These are phyloP conservation scores for Neurospora sp. DNA, from an alignment of 495 filamentous ascomycete species.

Conservation along the genomic window DNA sequence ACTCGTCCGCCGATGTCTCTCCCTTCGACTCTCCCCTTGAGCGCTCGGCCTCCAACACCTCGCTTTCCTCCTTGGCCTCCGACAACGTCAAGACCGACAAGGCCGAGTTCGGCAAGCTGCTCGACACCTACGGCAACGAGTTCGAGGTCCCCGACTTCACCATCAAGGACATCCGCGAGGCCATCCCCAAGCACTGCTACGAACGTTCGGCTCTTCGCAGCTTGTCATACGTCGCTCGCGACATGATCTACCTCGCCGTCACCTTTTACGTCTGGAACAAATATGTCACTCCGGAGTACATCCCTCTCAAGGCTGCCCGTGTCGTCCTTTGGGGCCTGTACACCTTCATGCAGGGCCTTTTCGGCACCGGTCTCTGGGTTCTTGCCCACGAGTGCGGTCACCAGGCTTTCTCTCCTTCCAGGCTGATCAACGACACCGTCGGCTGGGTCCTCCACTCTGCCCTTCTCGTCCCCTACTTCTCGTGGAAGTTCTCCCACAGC, in stretches of 20 bases:
- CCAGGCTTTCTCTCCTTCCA: slow-evolving; percentile 74
- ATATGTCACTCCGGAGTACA: slow-evolving; percentile 48
- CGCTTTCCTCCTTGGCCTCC: slow-evolving; percentile 80
- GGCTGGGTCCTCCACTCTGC: slow-evolving; percentile 77
- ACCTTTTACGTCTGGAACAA: slow-evolving; percentile 60
- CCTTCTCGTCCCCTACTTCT: slow-evolving; percentile 80
- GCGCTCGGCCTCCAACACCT: slow-evolving; percentile 76
- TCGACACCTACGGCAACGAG: slow-evolving; percentile 65
- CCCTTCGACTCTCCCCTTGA: slow-evolving; percentile 55
- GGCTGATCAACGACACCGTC: slow-evolving; percentile 72
- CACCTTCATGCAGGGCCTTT: slow-evolving; percentile 63
- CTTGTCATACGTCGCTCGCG: slow-evolving; percentile 59
- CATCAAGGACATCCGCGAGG: slow-evolving; percentile 71
- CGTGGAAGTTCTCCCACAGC: slow-evolving; percentile 87
- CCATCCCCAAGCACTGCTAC: slow-evolving; percentile 76
- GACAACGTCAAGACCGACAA: slow-evolving; percentile 23
- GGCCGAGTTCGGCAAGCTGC: slow-evolving; percentile 42
- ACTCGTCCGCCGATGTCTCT: slow-evolving; percentile 53
- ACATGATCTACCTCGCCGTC: slow-evolving; percentile 49
- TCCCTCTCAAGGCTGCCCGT: slow-evolving; percentile 48
- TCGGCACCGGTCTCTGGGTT: slow-evolving; percentile 75
- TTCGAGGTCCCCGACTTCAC: slow-evolving; percentile 68
- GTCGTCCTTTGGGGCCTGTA: slow-evolving; percentile 56
- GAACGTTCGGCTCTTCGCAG: slow-evolving; percentile 55
- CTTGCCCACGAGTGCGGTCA: slow-evolving; percentile 85